Evolutionary conservation across 2,329 filamentous ascomycete species (phyloP).

Genomic region (Dactylellina parvicollis): DNA sequence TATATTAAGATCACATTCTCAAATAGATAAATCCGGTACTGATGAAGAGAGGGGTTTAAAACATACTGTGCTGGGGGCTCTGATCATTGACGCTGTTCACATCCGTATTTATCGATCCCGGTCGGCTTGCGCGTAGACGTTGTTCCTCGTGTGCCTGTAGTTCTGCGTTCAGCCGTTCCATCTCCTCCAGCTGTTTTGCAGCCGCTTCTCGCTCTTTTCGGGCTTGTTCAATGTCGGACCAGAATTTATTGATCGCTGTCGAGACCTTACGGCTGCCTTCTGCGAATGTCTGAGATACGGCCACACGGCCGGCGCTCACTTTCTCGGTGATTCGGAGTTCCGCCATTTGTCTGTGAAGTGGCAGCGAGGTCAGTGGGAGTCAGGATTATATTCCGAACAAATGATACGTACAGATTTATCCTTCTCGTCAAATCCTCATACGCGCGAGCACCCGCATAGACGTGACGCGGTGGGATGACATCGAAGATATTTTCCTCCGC

Average conservation of each 20-base stretch:
- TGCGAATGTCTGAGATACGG: slow-evolving; percentile 86
- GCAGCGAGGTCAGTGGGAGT: background rate
- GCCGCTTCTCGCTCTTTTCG: slow-evolving; percentile 71
- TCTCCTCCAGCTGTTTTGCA: slow-evolving; percentile 70
- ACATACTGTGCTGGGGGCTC: slow-evolving; percentile 50
- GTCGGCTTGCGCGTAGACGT: slow-evolving; percentile 59
- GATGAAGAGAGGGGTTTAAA: slow-evolving; percentile 23
- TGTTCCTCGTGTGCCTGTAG: slow-evolving; percentile 62
- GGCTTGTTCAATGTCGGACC: slow-evolving; percentile 86
- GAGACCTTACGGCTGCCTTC: slow-evolving; percentile 88
- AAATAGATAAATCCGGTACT: too few relatives aligned
- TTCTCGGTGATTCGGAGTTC: slow-evolving; percentile 93
- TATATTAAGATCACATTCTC: slow-evolving; percentile 17
- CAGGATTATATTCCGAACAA: too few relatives aligned
- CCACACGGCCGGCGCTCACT: slow-evolving; percentile 82
- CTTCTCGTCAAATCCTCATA: slow-evolving; percentile 94
- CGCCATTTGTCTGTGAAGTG: slow-evolving; percentile 73
- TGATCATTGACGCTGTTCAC: slow-evolving; percentile 48
- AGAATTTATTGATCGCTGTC: slow-evolving; percentile 85
- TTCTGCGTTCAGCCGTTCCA: slow-evolving; percentile 65
- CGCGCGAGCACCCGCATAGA: slow-evolving; percentile 88
- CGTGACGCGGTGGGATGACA: slow-evolving; percentile 90
- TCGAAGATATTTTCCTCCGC: slow-evolving; percentile 81
- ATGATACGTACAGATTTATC: slow-evolving; percentile 71
- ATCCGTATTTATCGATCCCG: slow-evolving; percentile 52